Evolutionary conservation across 176 grass and related monocot genomes (phyloP).

Genomic region (Cenchrus americanus): DNA sequence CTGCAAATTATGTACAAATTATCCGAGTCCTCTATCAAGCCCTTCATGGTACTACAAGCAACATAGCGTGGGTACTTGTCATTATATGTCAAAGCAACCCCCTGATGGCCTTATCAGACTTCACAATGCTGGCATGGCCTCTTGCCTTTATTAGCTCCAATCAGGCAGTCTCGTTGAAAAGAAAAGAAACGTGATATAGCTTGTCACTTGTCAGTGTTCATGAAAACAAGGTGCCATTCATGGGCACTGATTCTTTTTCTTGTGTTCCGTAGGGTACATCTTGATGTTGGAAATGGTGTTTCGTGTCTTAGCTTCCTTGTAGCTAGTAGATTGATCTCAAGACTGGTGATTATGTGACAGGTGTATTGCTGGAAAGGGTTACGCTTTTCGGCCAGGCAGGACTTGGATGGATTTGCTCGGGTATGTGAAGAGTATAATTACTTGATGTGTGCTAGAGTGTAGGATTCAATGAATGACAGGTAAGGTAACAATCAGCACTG

Average conservation of each 20-base stretch:
- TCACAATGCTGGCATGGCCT: neutral
- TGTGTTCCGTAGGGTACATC: neutral
- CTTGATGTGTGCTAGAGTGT: neutral
- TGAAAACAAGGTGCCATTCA: neutral
- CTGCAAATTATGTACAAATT: neutral
- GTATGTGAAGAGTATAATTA: constrained; percentile 42
- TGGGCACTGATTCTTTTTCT: neutral
- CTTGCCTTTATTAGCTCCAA: neutral
- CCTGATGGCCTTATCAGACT: neutral
- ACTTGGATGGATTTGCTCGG: constrained; percentile 85
- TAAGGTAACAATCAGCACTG: neutral
- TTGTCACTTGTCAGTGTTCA: neutral
- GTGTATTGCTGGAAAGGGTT: constrained; percentile 99
- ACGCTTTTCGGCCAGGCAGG: constrained; percentile 82
- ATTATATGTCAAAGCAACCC: neutral
- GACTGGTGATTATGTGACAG: constrained; percentile 45
- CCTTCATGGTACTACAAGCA: neutral
- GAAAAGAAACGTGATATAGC: neutral
- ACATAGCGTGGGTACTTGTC: neutral
- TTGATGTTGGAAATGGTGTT: neutral
- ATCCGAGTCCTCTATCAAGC: neutral
- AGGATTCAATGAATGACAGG: constrained; percentile 2
- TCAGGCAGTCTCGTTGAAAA: neutral
- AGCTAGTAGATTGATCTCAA: constrained; percentile 20
- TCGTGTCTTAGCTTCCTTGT: constrained; percentile 17